Evolutionary conservation across 352 stramenopile species (phyloP), one percentile per base, ranked within the genome.

Genomic region (Phytophthora meadii): DNA sequence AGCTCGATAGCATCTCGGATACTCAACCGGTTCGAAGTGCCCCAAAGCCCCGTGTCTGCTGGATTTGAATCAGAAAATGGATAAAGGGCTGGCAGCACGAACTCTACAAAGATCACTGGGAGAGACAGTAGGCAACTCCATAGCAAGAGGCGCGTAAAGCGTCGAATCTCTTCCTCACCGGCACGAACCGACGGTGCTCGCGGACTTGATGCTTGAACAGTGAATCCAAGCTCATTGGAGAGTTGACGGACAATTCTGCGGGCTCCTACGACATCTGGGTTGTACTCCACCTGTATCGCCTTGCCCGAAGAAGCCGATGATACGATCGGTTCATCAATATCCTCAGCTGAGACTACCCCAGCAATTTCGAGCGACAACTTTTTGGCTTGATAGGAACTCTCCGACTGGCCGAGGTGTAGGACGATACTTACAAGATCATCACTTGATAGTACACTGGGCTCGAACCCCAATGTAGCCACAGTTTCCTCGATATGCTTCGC

Each of bases 391-490:
- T 24, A n/a, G 0, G 57, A 58, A 8, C 44, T 74, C 10, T 82
- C 70, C 1, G 60, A 45, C 5, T 48, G 67, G 4, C 71, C 74
- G 15, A 89, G 54, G 15, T 88, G 75, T 24, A 92, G 54, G 40
- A 90, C 68, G 25, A 92, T 60, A 17, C 76, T 72, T 28, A 87
- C 78, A 19, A 87, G 58, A 11, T 77, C 76, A 10, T 88, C 82
- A 49, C 71, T 80, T 10, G 75, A 76, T 42, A 88, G 45, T 12
- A 84, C 71, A 12, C 65, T 80, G 5, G 86, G 73, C 19, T 88
- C 76, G 62, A 97, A 97, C 2, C 90, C 90, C 40, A 92, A 74
- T 1, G 73, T 84, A 10, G 56, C 60, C 27, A 92, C 76, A 14
- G 89, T 79, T 7, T 77, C 49, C 54, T 92, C 83, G 45, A 97